Percentiles rank a stretch among this genome's conserved stretches.
Conservation (phyloP, 164 flowering plant genomes). For the Chloranthus sessilifolius region DNA sequence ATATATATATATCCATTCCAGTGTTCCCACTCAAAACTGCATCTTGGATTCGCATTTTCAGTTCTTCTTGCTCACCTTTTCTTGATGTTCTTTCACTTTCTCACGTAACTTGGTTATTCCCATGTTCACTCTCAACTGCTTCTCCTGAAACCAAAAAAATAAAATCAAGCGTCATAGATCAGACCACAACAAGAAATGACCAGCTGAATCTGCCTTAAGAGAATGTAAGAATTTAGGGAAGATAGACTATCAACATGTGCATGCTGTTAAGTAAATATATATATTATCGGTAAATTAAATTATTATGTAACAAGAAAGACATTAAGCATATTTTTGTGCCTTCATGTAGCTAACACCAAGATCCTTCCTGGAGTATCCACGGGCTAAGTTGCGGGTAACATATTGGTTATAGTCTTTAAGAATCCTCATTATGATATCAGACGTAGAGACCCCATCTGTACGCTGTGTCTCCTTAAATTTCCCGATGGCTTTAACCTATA, state of each 20-base stretch:
- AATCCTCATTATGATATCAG: conserved; percentile 86
- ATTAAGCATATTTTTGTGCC: conserved; percentile 30
- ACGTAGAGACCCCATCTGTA: conserved; percentile 83
- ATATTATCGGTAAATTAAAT: background rate
- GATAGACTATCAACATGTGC: background rate
- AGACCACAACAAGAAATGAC: conserved; percentile 6
- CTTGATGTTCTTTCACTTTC: conserved; percentile 94
- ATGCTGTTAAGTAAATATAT: background rate
- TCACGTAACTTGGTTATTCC: conserved; percentile 76
- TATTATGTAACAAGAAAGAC: background rate
- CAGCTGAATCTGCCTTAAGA: too few relatives aligned
- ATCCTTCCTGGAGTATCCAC: conserved; percentile 93
- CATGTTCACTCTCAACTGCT: conserved; percentile 86
- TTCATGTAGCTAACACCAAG: conserved; percentile 94
- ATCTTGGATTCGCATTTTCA: background rate
- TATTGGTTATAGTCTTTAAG: conserved; percentile 93
- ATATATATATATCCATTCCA: too few relatives aligned
- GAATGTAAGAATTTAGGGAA: background rate
- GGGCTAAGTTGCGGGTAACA: conserved; percentile 91
- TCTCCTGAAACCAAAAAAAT: conserved; percentile 50
- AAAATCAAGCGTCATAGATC: background rate
- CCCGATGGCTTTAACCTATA: conserved; percentile 67
- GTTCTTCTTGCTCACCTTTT: conserved; percentile 51
- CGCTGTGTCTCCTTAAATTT: conserved; percentile 80
- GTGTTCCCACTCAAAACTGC: too few relatives aligned